Conservation (phyloP, 179 eudicot genomes). For the Camellia oleifera region DNA sequence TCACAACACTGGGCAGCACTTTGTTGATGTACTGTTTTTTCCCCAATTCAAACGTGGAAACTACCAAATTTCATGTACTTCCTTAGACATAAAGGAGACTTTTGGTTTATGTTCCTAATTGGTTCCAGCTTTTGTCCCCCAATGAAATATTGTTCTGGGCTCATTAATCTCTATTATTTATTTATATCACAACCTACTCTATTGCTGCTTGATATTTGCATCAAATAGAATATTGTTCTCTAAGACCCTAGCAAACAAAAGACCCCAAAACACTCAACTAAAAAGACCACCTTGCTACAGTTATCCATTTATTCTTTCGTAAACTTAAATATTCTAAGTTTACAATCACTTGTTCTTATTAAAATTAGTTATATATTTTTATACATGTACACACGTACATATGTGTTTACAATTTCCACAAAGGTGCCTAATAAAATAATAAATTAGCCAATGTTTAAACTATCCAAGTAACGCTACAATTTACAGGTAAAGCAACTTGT, state of each 20-base stretch:
- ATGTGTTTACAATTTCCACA: neutral
- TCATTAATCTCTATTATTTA: neutral
- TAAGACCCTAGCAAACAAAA: neutral
- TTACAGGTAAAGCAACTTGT: too few species aligned
- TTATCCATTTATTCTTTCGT: neutral
- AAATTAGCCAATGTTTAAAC: too few species aligned
- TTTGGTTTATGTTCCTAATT: neutral
- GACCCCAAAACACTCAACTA: neutral
- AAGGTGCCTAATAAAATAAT: neutral
- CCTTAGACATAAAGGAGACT: neutral
- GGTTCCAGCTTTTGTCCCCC: neutral
- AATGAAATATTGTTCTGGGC: neutral
- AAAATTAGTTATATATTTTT: too few species aligned
- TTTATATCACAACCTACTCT: neutral
- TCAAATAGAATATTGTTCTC: neutral
- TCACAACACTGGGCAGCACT: neutral
- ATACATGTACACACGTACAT: too few species aligned
- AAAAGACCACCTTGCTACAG: neutral
- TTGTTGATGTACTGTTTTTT: neutral
- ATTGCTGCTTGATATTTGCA: neutral
- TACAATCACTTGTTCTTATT: too few species aligned
- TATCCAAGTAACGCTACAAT: too few species aligned
- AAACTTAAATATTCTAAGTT: too few species aligned
- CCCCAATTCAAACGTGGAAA: neutral
- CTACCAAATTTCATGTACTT: neutral